These are phyloP conservation scores for Perilla frutescens DNA, from an alignment of 257 asterid species.

Conservation along the genomic window DNA sequence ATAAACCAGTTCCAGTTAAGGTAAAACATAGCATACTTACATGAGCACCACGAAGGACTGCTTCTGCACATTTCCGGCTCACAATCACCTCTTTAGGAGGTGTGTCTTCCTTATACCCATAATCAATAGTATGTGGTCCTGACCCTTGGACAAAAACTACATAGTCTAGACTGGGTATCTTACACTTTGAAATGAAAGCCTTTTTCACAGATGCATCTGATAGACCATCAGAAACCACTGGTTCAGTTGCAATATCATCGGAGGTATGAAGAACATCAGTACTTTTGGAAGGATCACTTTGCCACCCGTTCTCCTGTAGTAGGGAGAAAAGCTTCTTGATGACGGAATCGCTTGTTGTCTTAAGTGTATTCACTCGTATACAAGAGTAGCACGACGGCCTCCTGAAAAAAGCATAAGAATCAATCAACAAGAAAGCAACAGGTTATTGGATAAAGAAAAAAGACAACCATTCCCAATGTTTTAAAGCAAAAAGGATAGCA, in stretches of 20 bases:
- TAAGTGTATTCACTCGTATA: conserved; percentile 82
- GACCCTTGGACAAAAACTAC: conserved; percentile 82
- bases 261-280: conserved; percentile 27
- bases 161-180: conserved; percentile 68
- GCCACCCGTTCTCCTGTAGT: conserved; percentile 55
- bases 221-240: conserved; percentile 35
- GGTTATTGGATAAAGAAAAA: not conserved
- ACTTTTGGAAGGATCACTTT: conserved; percentile 35
- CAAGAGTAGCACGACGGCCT: conserved; percentile 94
- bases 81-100: conserved; percentile 91
- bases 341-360: conserved; percentile 69
- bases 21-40: conserved; percentile 46
- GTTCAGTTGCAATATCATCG: conserved; percentile 33
- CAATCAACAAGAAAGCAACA: conserved; percentile 8
- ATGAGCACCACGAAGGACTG: conserved; percentile 99
- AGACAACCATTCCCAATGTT: not conserved
- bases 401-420: conserved; percentile 52
- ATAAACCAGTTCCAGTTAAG: conserved; percentile 1
- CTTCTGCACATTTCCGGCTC: conserved; percentile 99
- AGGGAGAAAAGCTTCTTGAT: conserved; percentile 64
- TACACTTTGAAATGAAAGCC: conserved; percentile 61
- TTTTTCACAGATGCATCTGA: conserved; percentile 27
- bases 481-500: not conserved
- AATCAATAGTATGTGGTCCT: conserved; percentile 84
- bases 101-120: conserved; percentile 55